Base-by-base conservation (phyloP, 106 monocot genomes). In the Gastrodia elata region DNA sequence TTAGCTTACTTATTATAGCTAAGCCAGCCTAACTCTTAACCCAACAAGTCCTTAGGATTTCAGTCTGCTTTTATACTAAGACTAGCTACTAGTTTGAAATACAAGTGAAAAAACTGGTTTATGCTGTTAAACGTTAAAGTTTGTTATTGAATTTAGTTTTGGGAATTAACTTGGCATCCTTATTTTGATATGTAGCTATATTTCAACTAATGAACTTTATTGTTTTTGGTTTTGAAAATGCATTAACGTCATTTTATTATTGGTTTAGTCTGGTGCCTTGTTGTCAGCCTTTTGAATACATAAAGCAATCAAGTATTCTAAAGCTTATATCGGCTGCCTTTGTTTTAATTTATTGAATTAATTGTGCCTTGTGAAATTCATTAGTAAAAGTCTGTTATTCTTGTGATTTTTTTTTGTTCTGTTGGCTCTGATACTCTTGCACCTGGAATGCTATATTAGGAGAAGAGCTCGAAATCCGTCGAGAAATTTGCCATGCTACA, bases 401-500 rank as follows among this genome's bases (percentile, higher is more conserved):
- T 67, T 38, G 39, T 40, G 25, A 25, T 69, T 69, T 69, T 40
- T 68, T 39, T 69, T 40, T 26, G 22, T 41, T 10, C 6, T 0
- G 6, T 38, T 69, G 39, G 26, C n/a, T 39, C 2, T 40, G 39
- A 34, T 10, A 3, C 69, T 40, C 20, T 0, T 40, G 26, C 69
- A 9, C 39, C 22, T 40, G 61, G 48, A 35, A 37, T 20, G 2
- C 58, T 39, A 30, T 82, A 16, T 58, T 69, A 87, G 87, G 87
- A 87, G 65, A 92, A 94, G 77, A 87, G 90, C n/a, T 73, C 64
- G 25, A 87, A 75, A 76, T 83, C 89, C 38, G 43, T 75, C 39
- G 90, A 92, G 72, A 92, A 84, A 74, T 76, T 73, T 35, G 49
- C 85, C 42, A 74, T 83, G 25, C 75, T 86, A 44, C 92, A 92